Evolutionary conservation across 2,329 filamentous ascomycete genomes (phyloP), one percentile per base, ranked within the genome.

Genomic region (Exophiala mesophila): DNA sequence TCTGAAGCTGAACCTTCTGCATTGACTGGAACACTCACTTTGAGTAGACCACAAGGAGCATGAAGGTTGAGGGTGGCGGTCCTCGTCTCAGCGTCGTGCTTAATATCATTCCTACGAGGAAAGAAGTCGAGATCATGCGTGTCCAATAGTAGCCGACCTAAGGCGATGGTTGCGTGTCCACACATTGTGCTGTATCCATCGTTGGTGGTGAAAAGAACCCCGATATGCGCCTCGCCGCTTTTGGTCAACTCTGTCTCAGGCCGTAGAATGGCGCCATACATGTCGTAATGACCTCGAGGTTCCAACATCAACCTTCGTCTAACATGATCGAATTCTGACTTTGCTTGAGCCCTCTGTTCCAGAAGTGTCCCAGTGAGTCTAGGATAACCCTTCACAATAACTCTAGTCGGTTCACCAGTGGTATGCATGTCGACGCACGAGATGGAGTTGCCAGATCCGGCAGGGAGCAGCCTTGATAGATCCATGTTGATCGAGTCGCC

Each of bases 141-240:
- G 41, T 71, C 68, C 15, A 70, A 58, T 0, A 69, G 54, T 37
- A 66, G 69, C 3, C 67, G 59, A 2, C 70, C 70, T 9, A 75
- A 50, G 0, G 72, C 72, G 33, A 76, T 69, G 0, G 71, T 73
- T 2, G 70, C 71, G 51, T 75, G 72, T 3, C 72, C 72, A 45
- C 71, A 74, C 62, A 73, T 73, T 4, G 69, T 73, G 5, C 67
- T 71, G 36, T 67, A 73, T 1, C 68, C 70, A 3, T 68, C 66
- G 21, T 71, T 71, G 21, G 69, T 68, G 46, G 62, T 62, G 55
- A 74, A 74, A 3, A 74, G 50, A 1, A 70, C 67, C 3, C 70
- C 71, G 18, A 73, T 67, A 49, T 74, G 60, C 0, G 71, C 72
- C n/a, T 65, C 50, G 2, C 64, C 63, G 2, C 52, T 45, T 5